A percentile compares a stretch with the other conserved stretches of the same genome.
These are phyloP conservation scores for Polytrichum formosum DNA, from an alignment of 225 moss, liverwort and hornwort species.

Conservation along the genomic window DNA sequence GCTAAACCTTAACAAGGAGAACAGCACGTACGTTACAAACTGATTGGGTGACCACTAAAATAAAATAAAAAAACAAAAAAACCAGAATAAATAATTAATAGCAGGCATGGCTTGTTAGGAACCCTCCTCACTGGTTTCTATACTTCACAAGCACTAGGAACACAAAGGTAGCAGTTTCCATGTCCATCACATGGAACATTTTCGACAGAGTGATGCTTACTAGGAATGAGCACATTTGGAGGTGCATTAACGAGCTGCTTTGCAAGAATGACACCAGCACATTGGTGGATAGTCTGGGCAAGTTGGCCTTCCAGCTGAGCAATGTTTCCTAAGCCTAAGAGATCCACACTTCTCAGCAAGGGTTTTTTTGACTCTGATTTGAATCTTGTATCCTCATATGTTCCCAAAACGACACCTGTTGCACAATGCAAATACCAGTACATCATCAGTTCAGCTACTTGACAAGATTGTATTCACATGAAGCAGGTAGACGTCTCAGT, in stretches of 20 bases:
- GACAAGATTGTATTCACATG: too few species aligned
- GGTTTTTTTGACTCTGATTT: constrained; percentile 84
- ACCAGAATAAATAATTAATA: too few species aligned
- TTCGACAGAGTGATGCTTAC: constrained; percentile 23
- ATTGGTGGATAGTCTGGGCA: constrained; percentile 55
- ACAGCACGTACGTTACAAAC: too few species aligned
- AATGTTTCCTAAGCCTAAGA: constrained; percentile 61
- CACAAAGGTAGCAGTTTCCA: too few species aligned
- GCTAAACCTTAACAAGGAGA: too few species aligned
- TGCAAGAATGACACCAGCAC: constrained; percentile 79
- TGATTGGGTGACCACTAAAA: too few species aligned
- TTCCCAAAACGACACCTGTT: constrained; percentile 56
- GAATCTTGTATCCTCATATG: constrained; percentile 80
- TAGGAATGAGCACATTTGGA: constrained; percentile 87
- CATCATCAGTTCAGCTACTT: not conserved
- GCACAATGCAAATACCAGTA: constrained; percentile 1
- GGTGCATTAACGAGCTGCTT: constrained; percentile 95
- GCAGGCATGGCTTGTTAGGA: too few species aligned
- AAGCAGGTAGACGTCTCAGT: too few species aligned
- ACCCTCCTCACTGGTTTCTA: not conserved
- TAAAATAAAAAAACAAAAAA: too few species aligned
- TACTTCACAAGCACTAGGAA: not conserved
- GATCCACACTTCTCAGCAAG: constrained; percentile 47
- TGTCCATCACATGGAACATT: too few species aligned
- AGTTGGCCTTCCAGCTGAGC: constrained; percentile 31